Conservation (phyloP, 768 basidiomycete species). For the Amanita muscaria region DNA sequence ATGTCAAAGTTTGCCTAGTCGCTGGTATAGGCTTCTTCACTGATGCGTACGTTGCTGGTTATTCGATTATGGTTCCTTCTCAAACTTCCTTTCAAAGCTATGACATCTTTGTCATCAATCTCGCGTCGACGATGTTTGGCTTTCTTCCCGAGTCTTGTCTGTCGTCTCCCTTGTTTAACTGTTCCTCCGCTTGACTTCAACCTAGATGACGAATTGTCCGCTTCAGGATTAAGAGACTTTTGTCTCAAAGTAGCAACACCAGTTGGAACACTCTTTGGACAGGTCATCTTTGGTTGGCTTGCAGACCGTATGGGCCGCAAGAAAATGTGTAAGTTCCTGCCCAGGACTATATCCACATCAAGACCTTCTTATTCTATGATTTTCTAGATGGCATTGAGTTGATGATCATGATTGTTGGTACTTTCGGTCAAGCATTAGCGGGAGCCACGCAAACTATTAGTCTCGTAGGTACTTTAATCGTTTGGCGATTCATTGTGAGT, state of each 20-base stretch:
- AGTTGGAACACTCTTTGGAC: conserved; percentile 67
- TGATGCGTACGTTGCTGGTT: conserved; percentile 45
- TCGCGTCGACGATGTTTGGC: conserved; percentile 75
- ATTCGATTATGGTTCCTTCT: conserved; percentile 4
- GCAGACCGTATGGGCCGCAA: conserved; percentile 73
- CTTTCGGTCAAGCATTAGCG: conserved; percentile 72
- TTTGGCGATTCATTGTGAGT: conserved; percentile 72
- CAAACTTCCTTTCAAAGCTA: conserved; percentile 32
- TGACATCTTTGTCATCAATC: conserved; percentile 87
- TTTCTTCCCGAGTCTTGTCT: conserved; percentile 44
- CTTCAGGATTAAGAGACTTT: conserved; percentile 66
- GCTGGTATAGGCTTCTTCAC: conserved; percentile 90
- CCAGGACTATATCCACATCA: neutral
- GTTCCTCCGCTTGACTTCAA: too few relatives aligned
- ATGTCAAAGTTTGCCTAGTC: conserved; percentile 63
- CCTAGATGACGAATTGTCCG: conserved; percentile 22
- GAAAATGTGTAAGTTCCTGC: conserved; percentile 54
- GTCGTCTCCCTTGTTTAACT: neutral
- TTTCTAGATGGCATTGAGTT: conserved; percentile 58
- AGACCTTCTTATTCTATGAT: neutral
- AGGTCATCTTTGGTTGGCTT: conserved; percentile 73
- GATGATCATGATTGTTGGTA: conserved; percentile 74
- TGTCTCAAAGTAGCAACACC: conserved; percentile 74
- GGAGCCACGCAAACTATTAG: conserved; percentile 56
- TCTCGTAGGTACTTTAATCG: conserved; percentile 68